A percentile compares a stretch with the other conserved stretches of the same genome.
phyloP scores from a whole-genome alignment of 805 yeast species.

The Sugiyamaella marilandica region DNA sequence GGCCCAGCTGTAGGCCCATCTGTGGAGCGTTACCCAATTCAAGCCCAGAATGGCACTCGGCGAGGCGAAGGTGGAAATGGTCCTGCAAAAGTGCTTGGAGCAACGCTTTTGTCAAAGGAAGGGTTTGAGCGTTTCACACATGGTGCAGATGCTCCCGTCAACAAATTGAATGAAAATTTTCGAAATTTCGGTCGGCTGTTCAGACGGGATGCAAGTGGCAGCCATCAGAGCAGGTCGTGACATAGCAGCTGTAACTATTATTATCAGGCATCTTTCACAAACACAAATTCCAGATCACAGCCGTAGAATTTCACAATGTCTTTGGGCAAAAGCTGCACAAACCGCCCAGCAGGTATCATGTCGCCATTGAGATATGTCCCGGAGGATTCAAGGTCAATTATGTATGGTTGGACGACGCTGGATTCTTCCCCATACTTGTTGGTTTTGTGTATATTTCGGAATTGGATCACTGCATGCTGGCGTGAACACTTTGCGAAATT shows the following conservation, averaged over 20 bases:
- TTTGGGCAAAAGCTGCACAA: constrained; percentile 38
- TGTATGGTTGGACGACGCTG: constrained; percentile 32
- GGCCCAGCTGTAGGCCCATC: not conserved
- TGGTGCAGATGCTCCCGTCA: constrained; percentile 58
- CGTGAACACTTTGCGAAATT: constrained; percentile 38
- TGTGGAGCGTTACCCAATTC: not conserved
- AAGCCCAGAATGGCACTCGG: constrained; percentile 3
- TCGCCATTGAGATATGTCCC: constrained; percentile 43
- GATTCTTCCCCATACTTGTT: constrained; percentile 19
- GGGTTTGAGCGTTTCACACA: constrained; percentile 29
- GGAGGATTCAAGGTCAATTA: constrained; percentile 45
- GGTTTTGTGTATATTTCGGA: constrained; percentile 25
- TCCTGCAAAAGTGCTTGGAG: constrained; percentile 9
- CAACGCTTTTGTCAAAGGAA: constrained; percentile 18
- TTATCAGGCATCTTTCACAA: constrained; percentile 6
- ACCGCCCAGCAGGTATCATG: constrained; percentile 38
- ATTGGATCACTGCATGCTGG: constrained; percentile 50
- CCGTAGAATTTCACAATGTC: constrained; percentile 41
- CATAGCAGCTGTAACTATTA: not conserved
- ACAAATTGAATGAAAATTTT: constrained; percentile 61
- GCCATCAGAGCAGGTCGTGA: not conserved
- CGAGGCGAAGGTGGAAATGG: not conserved
- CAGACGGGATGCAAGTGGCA: constrained; percentile 34
- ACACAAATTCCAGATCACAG: constrained; percentile 10
- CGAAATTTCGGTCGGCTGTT: constrained; percentile 58